phyloP scores from a whole-genome alignment of 1,284 basidiomycete genomes.

The Phellopilus nigrolimitatus region DNA sequence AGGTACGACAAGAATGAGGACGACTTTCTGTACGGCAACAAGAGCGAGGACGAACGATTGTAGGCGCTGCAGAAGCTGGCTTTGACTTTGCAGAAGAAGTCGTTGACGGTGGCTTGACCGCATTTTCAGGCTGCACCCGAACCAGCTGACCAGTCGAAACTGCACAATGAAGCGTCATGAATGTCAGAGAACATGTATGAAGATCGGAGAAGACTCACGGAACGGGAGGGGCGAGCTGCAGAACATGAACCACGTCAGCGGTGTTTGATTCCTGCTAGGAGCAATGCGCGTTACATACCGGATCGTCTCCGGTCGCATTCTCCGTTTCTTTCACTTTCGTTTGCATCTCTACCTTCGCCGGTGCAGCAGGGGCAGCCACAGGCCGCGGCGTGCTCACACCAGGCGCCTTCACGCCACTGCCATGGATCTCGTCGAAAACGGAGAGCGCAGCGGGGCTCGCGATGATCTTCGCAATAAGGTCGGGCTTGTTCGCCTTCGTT shows the following conservation, averaged over 20 bases:
- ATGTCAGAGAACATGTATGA: background rate
- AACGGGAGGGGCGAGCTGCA: slow-evolving; percentile 42
- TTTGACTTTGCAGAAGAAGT: background rate
- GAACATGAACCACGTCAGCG: slow-evolving; percentile 19
- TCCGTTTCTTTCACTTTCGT: slow-evolving; percentile 10
- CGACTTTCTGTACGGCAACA: too few species aligned
- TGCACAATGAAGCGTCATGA: background rate
- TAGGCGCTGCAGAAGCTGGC: background rate
- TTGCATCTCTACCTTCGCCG: background rate
- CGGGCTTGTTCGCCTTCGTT: slow-evolving; percentile 57
- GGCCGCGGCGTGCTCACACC: slow-evolving; percentile 5
- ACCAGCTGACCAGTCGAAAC: slow-evolving; percentile 16
- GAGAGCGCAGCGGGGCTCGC: slow-evolving; percentile 46
- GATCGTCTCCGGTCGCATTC: slow-evolving; percentile 18
- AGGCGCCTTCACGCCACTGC: slow-evolving; percentile 10
- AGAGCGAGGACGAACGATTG: background rate
- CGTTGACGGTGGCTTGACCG: too few species aligned
- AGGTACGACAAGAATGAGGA: too few species aligned
- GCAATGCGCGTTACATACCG: background rate
- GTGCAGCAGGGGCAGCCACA: background rate
- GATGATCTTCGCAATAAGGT: slow-evolving; percentile 59
- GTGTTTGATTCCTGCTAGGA: too few species aligned
- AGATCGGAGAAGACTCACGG: slow-evolving; percentile 34
- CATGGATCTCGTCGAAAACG: slow-evolving; percentile 39
- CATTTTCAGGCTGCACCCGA: too few species aligned